Base-by-base conservation (phyloP, 495 filamentous ascomycete genomes). In the Penicillium maclennaniae region DNA sequence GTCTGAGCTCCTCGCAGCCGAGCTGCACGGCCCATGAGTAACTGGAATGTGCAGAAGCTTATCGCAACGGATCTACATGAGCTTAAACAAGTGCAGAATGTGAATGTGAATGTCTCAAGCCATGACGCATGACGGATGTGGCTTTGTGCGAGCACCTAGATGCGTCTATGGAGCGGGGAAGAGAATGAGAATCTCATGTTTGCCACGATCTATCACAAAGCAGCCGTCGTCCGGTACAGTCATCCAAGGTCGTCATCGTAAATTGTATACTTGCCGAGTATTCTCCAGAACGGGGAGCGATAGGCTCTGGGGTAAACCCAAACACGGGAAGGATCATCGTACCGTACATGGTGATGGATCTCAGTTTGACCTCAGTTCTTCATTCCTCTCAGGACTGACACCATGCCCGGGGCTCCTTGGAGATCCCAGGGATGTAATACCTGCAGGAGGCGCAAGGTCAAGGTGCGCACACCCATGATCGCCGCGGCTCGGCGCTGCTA, bases 391-490 rank as follows among this genome's bases (percentile, higher is more conserved):
- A 39, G 25, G 41, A 21, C 43, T 17, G 4, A 37, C 37, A 51
- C 19, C n/a, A 56, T 56, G 54, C 40, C 40, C 2, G 47, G 43
- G 14, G 54, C 54, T 37, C 54, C 54, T 16, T 47, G 42, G 48
- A 46, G 47, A 47, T 56, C 54, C 20, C n/a, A 47, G 8, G 43
- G 54, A 15, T 51, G 54, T 19, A 56, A 51, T 31, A 51, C 54
- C 26, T 56, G 48, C 43, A 41, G 47, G n/a, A 58, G 34, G 34
- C 16, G 55, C 15, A 58, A 53, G 36, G 55, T 58, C 16, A 58
- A 58, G 45, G 55, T 58, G 28, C 12, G 37, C 42, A 23, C 3
- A 7, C 39, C 20, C 39, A 19, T n/a, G 39, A 42, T 21, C 16
- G n/a, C 31, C 31, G 31, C 10, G 27, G 7, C 27, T 31, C 31